phyloP scores from a whole-genome alignment of 2,329 filamentous ascomycete genomes.

The Gnomoniopsis sp. region DNA sequence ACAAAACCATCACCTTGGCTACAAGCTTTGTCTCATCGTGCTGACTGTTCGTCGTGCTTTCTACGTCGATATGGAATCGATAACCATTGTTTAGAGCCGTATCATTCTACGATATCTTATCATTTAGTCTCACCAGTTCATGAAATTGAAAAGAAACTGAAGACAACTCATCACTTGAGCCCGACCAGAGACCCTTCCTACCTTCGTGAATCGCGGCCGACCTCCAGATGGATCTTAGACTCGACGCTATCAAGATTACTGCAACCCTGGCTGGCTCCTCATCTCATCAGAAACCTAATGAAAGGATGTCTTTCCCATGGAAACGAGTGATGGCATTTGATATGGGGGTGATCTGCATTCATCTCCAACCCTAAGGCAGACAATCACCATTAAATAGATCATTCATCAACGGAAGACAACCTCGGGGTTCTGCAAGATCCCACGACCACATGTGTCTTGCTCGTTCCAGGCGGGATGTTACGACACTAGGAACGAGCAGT shows the following conservation, averaged over 20 bases:
- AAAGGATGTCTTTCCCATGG: not conserved
- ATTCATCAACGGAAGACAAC: too few species aligned
- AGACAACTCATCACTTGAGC: too few species aligned
- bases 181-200: too few species aligned
- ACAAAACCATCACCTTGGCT: not conserved
- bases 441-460: too few species aligned
- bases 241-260: not conserved
- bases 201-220: not conserved
- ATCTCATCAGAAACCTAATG: not conserved
- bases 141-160: not conserved
- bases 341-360: too few species aligned
- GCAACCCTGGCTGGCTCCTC: not conserved
- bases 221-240: not conserved
- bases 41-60: not conserved
- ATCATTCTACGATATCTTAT: not conserved
- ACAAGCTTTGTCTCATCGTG: not conserved
- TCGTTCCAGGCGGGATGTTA: too few species aligned
- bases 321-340: too few species aligned
- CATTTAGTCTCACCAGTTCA: too few species aligned
- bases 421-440: too few species aligned
- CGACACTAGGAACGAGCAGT: too few species aligned
- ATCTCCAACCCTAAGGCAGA: too few species aligned
- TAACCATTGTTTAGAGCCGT: not conserved
- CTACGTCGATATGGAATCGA: not conserved
- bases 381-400: too few species aligned